Percentiles rank a stretch among this genome's conserved stretches.
Conservation (phyloP, 2,329 filamentous ascomycete genomes). For the Alternaria burnsii region DNA sequence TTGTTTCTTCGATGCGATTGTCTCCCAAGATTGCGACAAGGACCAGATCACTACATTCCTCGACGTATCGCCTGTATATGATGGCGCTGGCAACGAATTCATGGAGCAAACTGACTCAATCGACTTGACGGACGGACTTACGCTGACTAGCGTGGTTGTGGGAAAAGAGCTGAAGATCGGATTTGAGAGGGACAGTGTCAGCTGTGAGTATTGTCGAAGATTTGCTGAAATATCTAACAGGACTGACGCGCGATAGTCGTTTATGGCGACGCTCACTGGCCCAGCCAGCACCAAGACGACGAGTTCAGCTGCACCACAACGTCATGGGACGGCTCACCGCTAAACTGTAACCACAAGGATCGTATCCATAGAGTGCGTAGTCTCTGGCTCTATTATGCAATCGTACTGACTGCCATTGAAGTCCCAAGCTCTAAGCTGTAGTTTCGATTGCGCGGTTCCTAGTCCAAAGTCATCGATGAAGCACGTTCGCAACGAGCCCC, state of each 20-base stretch:
- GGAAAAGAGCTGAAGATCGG: not conserved
- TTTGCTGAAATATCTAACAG: not conserved
- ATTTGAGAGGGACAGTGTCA: not conserved
- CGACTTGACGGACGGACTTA: not conserved
- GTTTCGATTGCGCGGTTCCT: not conserved
- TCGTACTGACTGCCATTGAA: not conserved
- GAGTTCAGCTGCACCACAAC: conserved; percentile 1
- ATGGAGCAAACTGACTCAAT: conserved; percentile 2
- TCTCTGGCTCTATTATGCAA: not conserved
- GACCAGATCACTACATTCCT: not conserved
- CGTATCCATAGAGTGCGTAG: not conserved
- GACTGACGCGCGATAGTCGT: not conserved
- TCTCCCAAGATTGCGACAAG: not conserved
- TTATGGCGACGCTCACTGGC: conserved; percentile 1
- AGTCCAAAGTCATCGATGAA: not conserved
- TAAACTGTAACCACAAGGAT: not conserved
- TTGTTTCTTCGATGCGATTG: not conserved
- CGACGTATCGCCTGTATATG: not conserved
- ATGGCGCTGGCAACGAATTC: not conserved
- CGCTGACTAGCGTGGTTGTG: not conserved
- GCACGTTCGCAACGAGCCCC: not conserved
- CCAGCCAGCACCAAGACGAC: not conserved
- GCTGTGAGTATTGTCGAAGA: not conserved
- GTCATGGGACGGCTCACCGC: not conserved
- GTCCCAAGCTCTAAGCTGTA: conserved; percentile 1